A percentile compares a stretch with the other conserved stretches of the same genome.
phyloP scores from a whole-genome alignment of 148 eudicot species.

The Talinum fruticosum region DNA sequence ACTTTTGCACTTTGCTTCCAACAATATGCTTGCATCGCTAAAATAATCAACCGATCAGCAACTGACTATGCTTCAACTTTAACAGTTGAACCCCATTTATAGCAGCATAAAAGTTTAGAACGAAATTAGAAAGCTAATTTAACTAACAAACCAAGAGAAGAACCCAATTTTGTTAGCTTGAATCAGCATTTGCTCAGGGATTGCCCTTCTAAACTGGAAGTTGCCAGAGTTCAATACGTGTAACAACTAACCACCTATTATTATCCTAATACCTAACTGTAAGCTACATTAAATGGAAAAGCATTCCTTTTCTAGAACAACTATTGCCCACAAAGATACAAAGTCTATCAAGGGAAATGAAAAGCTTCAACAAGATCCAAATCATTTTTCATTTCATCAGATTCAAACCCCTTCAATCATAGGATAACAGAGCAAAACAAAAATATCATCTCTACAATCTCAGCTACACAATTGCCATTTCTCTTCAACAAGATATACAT shows the following conservation, averaged over 20 bases:
- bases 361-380: too few species aligned
- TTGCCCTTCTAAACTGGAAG: neutral
- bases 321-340: too few species aligned
- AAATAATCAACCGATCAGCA: neutral
- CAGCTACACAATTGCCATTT: neutral
- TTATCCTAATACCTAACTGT: neutral
- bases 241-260: neutral
- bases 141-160: too few species aligned
- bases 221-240: neutral
- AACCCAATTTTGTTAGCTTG: too few species aligned
- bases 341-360: too few species aligned
- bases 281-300: neutral
- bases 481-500: neutral
- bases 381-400: neutral
- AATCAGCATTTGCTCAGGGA: neutral
- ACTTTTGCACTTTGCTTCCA: conserved; percentile 2
- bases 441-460: neutral
- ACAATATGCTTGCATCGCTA: neutral
- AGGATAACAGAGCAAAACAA: neutral
- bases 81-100: neutral
- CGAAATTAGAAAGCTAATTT: neutral
- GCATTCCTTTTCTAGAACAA: too few species aligned
- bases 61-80: neutral
- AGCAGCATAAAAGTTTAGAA: neutral
- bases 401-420: neutral